Evolutionary conservation across 768 basidiomycete species (phyloP).

Genomic region (Calocybe cyanea): DNA sequence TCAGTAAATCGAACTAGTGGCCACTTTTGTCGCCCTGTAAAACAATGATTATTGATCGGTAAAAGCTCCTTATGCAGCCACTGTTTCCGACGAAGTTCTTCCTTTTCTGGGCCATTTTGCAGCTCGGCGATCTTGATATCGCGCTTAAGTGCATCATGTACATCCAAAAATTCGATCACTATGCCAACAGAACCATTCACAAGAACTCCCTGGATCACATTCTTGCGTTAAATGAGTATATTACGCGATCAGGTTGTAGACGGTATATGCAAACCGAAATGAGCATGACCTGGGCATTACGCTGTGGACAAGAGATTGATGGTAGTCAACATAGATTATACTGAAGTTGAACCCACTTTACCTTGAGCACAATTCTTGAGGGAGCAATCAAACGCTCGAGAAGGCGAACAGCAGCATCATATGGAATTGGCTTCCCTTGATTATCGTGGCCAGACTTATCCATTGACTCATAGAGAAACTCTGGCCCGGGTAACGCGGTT

Average conservation of each 20-base stretch:
- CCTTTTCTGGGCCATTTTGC: neutral
- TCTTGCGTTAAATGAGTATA: slow-evolving; percentile 31
- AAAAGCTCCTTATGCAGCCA: neutral
- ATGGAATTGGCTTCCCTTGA: slow-evolving; percentile 26
- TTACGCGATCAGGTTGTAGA: neutral
- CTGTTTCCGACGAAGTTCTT: neutral
- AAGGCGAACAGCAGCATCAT: slow-evolving; percentile 24
- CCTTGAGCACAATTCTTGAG: slow-evolving; percentile 45
- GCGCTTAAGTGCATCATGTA: slow-evolving; percentile 39
- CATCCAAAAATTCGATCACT: slow-evolving; percentile 45
- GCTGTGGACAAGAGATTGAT: slow-evolving; percentile 26
- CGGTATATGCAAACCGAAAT: slow-evolving; percentile 40
- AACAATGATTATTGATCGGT: slow-evolving; percentile 22
- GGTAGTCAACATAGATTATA: neutral
- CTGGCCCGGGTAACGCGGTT: slow-evolving; percentile 36
- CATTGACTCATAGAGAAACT: slow-evolving; percentile 32
- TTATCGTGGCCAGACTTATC: slow-evolving; percentile 45
- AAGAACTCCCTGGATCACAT: slow-evolving; percentile 54
- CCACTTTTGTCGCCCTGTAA: slow-evolving; percentile 36
- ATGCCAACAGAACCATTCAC: slow-evolving; percentile 68
- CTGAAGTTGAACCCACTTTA: slow-evolving; percentile 13
- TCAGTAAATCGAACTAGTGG: slow-evolving; percentile 58
- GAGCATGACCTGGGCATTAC: slow-evolving; percentile 81
- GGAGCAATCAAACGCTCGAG: slow-evolving; percentile 50
- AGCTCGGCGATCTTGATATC: slow-evolving; percentile 31